phyloP scores from a whole-genome alignment of 768 basidiomycete species.

The Suillus clintonianus region DNA sequence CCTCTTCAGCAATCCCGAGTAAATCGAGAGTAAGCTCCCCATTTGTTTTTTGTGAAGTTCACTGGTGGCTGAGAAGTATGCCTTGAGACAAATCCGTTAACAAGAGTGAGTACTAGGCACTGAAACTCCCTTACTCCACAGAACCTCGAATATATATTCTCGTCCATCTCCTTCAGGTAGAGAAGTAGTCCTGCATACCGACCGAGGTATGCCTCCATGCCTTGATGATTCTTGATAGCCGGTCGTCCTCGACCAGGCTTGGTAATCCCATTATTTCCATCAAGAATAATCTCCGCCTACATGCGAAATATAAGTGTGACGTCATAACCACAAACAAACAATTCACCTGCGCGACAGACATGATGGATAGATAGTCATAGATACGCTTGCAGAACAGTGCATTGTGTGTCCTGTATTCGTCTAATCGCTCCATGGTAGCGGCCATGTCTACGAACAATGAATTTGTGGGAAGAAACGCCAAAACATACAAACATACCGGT shows the following conservation, averaged over 20 bases:
- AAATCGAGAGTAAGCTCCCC: slow-evolving; percentile 64
- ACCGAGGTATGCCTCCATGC: slow-evolving; percentile 81
- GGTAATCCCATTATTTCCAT: slow-evolving; percentile 60
- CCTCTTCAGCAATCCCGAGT: slow-evolving; percentile 63
- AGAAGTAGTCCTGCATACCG: slow-evolving; percentile 88
- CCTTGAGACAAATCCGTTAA: slow-evolving; percentile 45
- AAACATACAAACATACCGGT: slow-evolving; percentile 53
- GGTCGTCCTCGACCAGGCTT: slow-evolving; percentile 46
- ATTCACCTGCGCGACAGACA: slow-evolving; percentile 86
- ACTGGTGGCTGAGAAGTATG: slow-evolving; percentile 87
- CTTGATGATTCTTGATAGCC: slow-evolving; percentile 60
- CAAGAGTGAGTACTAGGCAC: neutral
- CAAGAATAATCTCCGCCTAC: slow-evolving; percentile 70
- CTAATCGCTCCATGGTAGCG: slow-evolving; percentile 91
- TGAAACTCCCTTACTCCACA: slow-evolving; percentile 70
- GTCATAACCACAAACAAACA: neutral
- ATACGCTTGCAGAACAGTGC: slow-evolving; percentile 91
- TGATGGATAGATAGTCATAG: slow-evolving; percentile 86
- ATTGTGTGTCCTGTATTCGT: slow-evolving; percentile 90
- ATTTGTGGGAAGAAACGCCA: neutral
- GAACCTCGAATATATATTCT: slow-evolving; percentile 80
- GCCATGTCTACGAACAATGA: slow-evolving; percentile 71
- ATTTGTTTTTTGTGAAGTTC: slow-evolving; percentile 82
- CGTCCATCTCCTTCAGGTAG: slow-evolving; percentile 97
- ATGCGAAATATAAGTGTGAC: neutral